A percentile compares a stretch with the other conserved stretches of the same genome.
Evolutionary conservation across 1,139 yeast species (phyloP).

Genomic region (Entelexis sorbosivorans): DNA sequence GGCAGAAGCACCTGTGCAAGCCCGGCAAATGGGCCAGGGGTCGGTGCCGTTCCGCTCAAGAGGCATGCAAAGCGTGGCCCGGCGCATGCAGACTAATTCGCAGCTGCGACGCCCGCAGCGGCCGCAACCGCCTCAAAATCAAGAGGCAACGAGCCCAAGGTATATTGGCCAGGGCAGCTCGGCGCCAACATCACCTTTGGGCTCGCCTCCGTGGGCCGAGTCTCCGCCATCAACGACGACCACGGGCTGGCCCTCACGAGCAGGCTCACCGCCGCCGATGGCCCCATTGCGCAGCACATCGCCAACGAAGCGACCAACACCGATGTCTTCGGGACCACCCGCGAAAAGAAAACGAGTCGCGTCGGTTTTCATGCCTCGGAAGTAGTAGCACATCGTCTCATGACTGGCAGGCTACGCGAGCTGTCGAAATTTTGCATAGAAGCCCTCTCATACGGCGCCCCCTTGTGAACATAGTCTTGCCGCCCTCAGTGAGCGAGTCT

Average conservation of each 20-base stretch:
- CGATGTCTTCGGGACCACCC: neutral
- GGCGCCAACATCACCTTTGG: neutral
- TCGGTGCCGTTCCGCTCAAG: slow-evolving; percentile 16
- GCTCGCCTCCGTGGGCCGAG: neutral
- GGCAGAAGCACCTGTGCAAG: slow-evolving; percentile 15
- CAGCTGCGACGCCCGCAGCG: slow-evolving; percentile 9
- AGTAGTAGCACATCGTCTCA: neutral
- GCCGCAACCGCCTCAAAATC: neutral
- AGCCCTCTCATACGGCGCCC: neutral
- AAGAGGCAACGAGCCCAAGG: neutral
- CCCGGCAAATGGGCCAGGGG: slow-evolving; percentile 6
- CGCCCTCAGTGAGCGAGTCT: too few relatives aligned
- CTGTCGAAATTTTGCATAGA: neutral
- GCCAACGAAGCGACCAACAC: slow-evolving; percentile 10
- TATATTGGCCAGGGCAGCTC: neutral
- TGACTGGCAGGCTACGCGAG: neutral
- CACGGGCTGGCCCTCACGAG: neutral
- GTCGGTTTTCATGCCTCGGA: slow-evolving; percentile 15
- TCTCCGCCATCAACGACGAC: neutral
- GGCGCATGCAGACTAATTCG: slow-evolving; percentile 10
- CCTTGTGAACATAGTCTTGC: too few relatives aligned
- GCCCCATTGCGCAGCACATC: neutral
- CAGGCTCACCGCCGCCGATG: neutral
- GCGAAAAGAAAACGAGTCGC: slow-evolving; percentile 11
- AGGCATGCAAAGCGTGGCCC: slow-evolving; percentile 23